A percentile compares a stretch with the other conserved stretches of the same genome.
Evolutionary conservation across 2,329 filamentous ascomycete species (phyloP).

Genomic region (Pyrenochaeta sp.): DNA sequence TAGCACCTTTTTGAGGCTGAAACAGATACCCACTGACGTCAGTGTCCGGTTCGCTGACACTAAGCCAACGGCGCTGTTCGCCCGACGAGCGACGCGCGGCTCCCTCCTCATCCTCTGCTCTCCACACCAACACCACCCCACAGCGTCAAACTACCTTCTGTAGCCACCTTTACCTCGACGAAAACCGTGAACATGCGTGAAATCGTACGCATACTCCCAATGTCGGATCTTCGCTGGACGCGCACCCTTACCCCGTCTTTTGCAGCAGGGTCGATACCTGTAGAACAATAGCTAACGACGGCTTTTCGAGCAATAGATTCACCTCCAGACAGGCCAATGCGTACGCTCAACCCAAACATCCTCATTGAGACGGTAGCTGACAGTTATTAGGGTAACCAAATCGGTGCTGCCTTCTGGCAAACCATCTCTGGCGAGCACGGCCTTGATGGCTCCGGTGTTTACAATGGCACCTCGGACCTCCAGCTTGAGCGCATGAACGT

Average conservation of each 20-base stretch:
- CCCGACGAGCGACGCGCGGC: too few species aligned
- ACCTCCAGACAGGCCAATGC: conserved; percentile 99
- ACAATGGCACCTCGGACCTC: conserved; percentile 97
- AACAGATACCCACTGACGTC: too few species aligned
- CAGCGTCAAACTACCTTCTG: conserved; percentile 38
- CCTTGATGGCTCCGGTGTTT: conserved; percentile 95
- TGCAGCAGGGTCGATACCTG: conserved; percentile 46
- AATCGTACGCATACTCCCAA: conserved; percentile 64
- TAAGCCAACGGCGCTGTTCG: too few species aligned
- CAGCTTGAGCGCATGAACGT: conserved; percentile 99
- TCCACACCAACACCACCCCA: conserved; percentile 41
- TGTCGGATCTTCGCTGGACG: conserved; percentile 52
- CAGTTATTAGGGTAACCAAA: conserved; percentile 90
- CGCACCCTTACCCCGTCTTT: conserved; percentile 53
- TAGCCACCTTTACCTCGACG: conserved; percentile 30
- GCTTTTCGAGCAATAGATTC: conserved; percentile 73
- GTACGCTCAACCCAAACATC: conserved; percentile 64
- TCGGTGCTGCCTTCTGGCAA: conserved; percentile 98
- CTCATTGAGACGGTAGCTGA: conserved; percentile 33
- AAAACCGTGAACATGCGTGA: conserved; percentile 67
- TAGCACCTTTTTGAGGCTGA: too few species aligned
- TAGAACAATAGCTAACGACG: conserved; percentile 65
- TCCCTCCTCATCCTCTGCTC: conserved; percentile 39
- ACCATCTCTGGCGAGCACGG: conserved; percentile 77
- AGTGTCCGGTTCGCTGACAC: too few species aligned